Conservation (phyloP, 2,329 filamentous ascomycete species). For the Lachnellula suecica region DNA sequence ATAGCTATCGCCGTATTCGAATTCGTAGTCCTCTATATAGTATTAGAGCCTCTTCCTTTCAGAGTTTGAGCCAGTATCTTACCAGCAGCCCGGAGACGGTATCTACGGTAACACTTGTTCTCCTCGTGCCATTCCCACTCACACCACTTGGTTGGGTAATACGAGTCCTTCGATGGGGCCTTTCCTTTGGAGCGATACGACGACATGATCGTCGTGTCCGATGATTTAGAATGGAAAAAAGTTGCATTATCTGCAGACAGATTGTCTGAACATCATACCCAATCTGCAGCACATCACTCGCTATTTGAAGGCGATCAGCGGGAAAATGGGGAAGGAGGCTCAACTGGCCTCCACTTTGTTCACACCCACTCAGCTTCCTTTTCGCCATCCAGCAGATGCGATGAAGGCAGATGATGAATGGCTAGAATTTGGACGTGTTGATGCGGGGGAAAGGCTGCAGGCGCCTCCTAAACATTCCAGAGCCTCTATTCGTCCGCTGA, state of each 20-base stretch:
- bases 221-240: not conserved
- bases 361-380: not conserved
- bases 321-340: not conserved
- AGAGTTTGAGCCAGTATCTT: no score
- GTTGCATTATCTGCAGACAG: not conserved
- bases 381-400: not conserved
- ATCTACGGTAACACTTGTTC: not conserved
- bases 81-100: conserved; percentile 3
- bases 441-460: not conserved
- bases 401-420: not conserved
- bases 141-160: conserved; percentile 7
- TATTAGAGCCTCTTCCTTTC: no score
- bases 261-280: no score
- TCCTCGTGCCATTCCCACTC: conserved; percentile 9
- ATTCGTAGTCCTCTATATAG: conserved; percentile 7
- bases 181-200: conserved; percentile 1
- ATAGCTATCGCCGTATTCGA: conserved; percentile 1
- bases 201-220: conserved; percentile 2
- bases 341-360: not conserved
- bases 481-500: not conserved
- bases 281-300: not conserved
- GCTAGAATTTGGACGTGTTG: not conserved
- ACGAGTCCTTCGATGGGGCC: not conserved
- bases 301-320: not conserved
- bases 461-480: not conserved